Percentiles rank a stretch among this genome's conserved stretches.
Evolutionary conservation across 2,329 filamentous ascomycete species (phyloP).

Genomic region (Chaetomiaceae sp.): DNA sequence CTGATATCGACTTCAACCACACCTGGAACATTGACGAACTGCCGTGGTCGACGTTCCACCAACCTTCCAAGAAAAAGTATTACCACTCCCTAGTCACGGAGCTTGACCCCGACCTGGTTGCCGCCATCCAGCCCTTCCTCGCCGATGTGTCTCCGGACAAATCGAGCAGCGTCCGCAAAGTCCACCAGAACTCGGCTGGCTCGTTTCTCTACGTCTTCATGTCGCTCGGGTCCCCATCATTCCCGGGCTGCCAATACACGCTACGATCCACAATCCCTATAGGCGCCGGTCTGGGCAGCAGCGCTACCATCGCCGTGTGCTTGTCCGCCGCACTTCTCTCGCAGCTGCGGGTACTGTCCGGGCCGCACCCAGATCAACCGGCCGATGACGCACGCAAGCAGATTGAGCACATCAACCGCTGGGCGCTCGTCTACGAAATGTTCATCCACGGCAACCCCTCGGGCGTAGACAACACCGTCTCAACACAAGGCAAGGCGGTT

Average conservation of each 20-base stretch:
- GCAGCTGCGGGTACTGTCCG: slow-evolving; percentile 82
- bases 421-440: slow-evolving; percentile 96
- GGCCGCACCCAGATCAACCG: slow-evolving; percentile 88
- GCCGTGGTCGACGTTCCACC: slow-evolving; percentile 79
- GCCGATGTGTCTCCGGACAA: slow-evolving; percentile 62
- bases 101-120: slow-evolving; percentile 77
- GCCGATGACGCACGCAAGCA: slow-evolving; percentile 82
- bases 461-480: slow-evolving; percentile 94
- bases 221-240: slow-evolving; percentile 74
- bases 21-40: slow-evolving; percentile 92
- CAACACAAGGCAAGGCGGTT: slow-evolving; percentile 89
- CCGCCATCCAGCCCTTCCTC: slow-evolving; percentile 76
- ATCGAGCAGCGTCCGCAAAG: slow-evolving; percentile 70
- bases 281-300: slow-evolving; percentile 84
- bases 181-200: slow-evolving; percentile 75
- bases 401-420: slow-evolving; percentile 91
- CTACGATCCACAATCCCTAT: slow-evolving; percentile 92
- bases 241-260: slow-evolving; percentile 80
- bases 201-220: slow-evolving; percentile 92
- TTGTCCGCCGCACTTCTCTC: slow-evolving; percentile 77
- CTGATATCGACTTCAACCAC: slow-evolving; percentile 84
- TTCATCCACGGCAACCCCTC: slow-evolving; percentile 97
- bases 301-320: slow-evolving; percentile 90
- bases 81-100: slow-evolving; percentile 87
- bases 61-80: slow-evolving; percentile 82